phyloP scores from a whole-genome alignment of 2,329 filamentous ascomycete genomes.

The Leptographium radiaticola region DNA sequence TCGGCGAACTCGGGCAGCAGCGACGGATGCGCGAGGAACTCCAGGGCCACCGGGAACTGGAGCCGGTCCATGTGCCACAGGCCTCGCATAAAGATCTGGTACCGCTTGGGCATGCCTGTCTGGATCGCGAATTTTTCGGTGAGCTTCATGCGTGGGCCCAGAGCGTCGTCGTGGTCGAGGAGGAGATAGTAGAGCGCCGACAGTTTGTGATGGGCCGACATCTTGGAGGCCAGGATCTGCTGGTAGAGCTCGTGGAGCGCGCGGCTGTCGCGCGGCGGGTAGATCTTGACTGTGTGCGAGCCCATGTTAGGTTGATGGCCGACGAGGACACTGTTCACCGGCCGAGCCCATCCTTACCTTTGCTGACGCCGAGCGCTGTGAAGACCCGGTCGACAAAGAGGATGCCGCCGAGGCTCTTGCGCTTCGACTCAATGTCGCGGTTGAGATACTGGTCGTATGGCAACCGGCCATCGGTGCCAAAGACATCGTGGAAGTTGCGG shows the following conservation, averaged over 20 bases:
- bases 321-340: background rate
- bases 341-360: slow-evolving; percentile 34
- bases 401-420: slow-evolving; percentile 53
- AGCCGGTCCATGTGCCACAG: slow-evolving; percentile 68
- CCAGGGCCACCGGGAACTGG: slow-evolving; percentile 56
- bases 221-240: slow-evolving; percentile 50
- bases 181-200: slow-evolving; percentile 76
- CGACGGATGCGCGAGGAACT: slow-evolving; percentile 67
- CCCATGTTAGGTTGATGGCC: background rate
- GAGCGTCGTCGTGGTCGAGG: slow-evolving; percentile 52
- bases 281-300: slow-evolving; percentile 38
- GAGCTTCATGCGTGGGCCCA: slow-evolving; percentile 32
- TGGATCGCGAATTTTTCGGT: slow-evolving; percentile 45
- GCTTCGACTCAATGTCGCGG: slow-evolving; percentile 51
- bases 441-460: slow-evolving; percentile 48
- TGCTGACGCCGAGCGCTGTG: slow-evolving; percentile 53
- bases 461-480: slow-evolving; percentile 44
- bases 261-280: slow-evolving; percentile 59
- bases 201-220: slow-evolving; percentile 64
- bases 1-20: slow-evolving; percentile 71
- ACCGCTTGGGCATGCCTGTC: slow-evolving; percentile 59
- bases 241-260: slow-evolving; percentile 57
- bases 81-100: slow-evolving; percentile 69
- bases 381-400: slow-evolving; percentile 74
- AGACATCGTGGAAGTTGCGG: slow-evolving; percentile 55